Evolutionary conservation across 192 early-diverging fungal genomes (phyloP), one percentile per base, ranked within the genome.

Genomic region (Globomyces pollinis-pini): DNA sequence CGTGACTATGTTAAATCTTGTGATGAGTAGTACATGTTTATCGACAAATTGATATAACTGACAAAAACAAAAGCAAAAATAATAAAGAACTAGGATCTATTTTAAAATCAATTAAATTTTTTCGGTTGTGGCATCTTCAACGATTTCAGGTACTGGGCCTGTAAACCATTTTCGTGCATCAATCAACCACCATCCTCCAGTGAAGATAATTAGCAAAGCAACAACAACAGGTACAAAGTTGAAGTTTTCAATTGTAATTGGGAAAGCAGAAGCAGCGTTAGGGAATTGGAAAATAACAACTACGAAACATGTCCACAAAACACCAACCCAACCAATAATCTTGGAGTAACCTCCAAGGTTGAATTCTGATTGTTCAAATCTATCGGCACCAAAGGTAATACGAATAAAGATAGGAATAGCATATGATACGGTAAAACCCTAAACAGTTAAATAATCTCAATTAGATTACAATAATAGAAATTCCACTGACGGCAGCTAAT

Each of bases 401-500:
- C 70, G 61, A 26, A 69, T 50, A 35, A 73, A 63, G 34, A 69
- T 70, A 39, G 74, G 74, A 57, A 76, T 76, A 7, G 62, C 72
- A 58, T 76, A 76, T n/a, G 60, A 65, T 20, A 74, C 59, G 20
- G 50, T 63, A 38, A 75, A 64, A 31, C 74, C 74, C n/a, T n/a
- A n/a, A n/a, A n/a, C n/a, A n/a, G n/a, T n/a, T n/a, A n/a, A n/a
- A n/a, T n/a, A n/a, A n/a, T n/a, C n/a, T n/a, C n/a, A n/a, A n/a
- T n/a, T n/a, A n/a, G n/a, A n/a, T n/a, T n/a, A n/a, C n/a, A 47
- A 76, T 74, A 16, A 63, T 69, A 31, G 45, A 42, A 49, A 76
- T 63, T 18, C 58, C 57, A 15, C 51, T 26, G 31, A 72, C 47
- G 29, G 74, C 74, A 38, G 51, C 57, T 20, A 74, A 38, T 9